These are phyloP conservation scores for Violaceomyces palustris DNA, from an alignment of 1,284 basidiomycete genomes.

Conservation along the genomic window DNA sequence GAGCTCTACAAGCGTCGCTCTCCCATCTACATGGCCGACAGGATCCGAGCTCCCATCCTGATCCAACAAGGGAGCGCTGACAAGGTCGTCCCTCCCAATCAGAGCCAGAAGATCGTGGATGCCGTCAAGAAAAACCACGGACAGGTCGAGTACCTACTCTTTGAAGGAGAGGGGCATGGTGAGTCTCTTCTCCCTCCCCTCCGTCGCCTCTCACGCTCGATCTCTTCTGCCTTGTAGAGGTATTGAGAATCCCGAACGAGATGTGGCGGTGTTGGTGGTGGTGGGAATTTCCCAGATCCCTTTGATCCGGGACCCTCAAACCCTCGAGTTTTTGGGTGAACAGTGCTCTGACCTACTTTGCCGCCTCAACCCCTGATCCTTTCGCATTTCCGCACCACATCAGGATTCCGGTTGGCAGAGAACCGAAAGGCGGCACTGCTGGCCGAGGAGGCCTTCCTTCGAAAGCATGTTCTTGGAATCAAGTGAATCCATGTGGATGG, in stretches of 20 bases:
- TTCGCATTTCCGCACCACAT: background rate
- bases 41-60: conserved; percentile 59
- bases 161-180: conserved; percentile 39
- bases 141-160: conserved; percentile 22
- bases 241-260: no score
- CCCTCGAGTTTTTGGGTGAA: background rate
- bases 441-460: no score
- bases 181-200: no score
- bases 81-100: conserved; percentile 61
- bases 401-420: conserved; percentile 13
- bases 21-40: conserved; percentile 59
- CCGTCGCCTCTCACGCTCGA: no score
- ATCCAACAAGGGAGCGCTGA: conserved; percentile 61
- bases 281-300: no score
- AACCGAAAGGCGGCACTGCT: conserved; percentile 6
- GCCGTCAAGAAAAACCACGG: conserved; percentile 18
- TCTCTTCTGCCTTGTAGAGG: no score
- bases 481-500: no score
- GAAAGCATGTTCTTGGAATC: no score
- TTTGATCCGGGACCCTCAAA: no score
- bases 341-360: no score
- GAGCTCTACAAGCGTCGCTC: conserved; percentile 59
- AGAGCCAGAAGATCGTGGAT: conserved; percentile 55
- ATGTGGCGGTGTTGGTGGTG: no score
- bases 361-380: no score